Evolutionary conservation across 2,329 filamentous ascomycete species (phyloP), one percentile per base, ranked within the genome.

Genomic region (Cercospora brassicicola): DNA sequence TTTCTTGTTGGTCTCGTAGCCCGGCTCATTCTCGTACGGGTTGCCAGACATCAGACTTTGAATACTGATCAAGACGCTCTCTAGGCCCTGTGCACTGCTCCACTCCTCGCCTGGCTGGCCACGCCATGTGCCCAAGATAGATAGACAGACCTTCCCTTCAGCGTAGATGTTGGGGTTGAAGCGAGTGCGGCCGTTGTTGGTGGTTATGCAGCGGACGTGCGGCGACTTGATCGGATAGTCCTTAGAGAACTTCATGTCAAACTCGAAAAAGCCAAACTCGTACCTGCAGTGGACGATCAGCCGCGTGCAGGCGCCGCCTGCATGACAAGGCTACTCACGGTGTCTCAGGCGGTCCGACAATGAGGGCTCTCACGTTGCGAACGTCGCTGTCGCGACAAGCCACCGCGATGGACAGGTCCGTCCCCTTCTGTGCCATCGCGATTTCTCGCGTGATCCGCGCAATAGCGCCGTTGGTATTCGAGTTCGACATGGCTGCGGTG

Each of bases 141-240:
- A 96, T 88, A 99, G 81, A 82, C 95, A 99, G 66, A 99, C 94
- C 81, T 94, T 96, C 59, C 95, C 95, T 60, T 83, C 88, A 1
- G 93, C 86, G 78, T 99, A 99, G 69, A 99, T 97, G 77, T 99
- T 99, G 3, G 95, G 95, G 76, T 97, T 97, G 84, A 98, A 98
- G 7, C 95, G 89, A 77, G 90, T 93, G 67, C 90, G 86, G 10
- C 94, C 94, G n/a, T 86, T 84, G 77, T 98, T 97, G 1, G 94
- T 99, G 0, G 95, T 98, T 51, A 89, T 86, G 28, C 91, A 90
- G 26, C 84, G 87, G 28, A 90, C 88, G 23, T 74, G 76, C 0
- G 88, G 88, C 5, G 87, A 84, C 69, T 84, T 87, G 66, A 84
- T 87, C 71, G 95, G 95, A 76, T 99, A 99, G 2, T 97, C 93